These are phyloP conservation scores for Saturnispora silvae DNA, from an alignment of 805 yeast genomes.

Conservation along the genomic window DNA sequence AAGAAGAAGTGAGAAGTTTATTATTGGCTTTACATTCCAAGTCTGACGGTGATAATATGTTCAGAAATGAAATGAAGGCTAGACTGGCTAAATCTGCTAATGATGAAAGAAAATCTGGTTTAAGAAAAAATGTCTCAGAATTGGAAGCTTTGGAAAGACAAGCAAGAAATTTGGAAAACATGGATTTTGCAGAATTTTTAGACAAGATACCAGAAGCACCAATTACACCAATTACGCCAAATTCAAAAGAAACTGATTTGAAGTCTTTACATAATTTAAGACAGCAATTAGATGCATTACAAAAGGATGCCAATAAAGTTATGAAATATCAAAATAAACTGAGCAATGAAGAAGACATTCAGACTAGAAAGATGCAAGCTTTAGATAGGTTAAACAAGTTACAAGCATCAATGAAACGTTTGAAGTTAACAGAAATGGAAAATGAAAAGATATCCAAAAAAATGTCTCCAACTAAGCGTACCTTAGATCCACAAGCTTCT, in stretches of 20 bases:
- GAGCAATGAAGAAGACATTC: constrained; percentile 42
- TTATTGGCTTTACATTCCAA: constrained; percentile 47
- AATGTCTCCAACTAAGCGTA: constrained; percentile 10
- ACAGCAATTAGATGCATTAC: constrained; percentile 48
- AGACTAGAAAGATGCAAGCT: constrained; percentile 53
- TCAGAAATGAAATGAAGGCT: constrained; percentile 19
- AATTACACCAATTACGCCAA: constrained; percentile 11
- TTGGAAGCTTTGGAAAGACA: constrained; percentile 49
- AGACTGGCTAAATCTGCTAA: constrained; percentile 8
- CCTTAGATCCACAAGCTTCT: constrained; percentile 22
- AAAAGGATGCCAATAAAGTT: constrained; percentile 66
- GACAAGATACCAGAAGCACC: constrained; percentile 12
- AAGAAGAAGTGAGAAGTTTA: constrained; percentile 66
- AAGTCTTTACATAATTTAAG: constrained; percentile 45
- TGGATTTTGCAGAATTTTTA: constrained; percentile 55
- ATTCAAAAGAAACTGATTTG: constrained; percentile 35
- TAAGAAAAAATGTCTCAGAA: constrained; percentile 8
- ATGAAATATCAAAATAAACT: constrained; percentile 48
- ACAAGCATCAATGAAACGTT: constrained; percentile 31
- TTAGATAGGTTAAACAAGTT: constrained; percentile 62
- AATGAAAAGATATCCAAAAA: background rate
- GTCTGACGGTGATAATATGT: constrained; percentile 15
- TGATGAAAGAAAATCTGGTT: constrained; percentile 5
- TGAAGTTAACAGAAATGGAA: constrained; percentile 16
- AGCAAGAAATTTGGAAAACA: constrained; percentile 79